Base-by-base conservation (phyloP, 345 rosid species). In the Lagerstroemia speciosa region DNA sequence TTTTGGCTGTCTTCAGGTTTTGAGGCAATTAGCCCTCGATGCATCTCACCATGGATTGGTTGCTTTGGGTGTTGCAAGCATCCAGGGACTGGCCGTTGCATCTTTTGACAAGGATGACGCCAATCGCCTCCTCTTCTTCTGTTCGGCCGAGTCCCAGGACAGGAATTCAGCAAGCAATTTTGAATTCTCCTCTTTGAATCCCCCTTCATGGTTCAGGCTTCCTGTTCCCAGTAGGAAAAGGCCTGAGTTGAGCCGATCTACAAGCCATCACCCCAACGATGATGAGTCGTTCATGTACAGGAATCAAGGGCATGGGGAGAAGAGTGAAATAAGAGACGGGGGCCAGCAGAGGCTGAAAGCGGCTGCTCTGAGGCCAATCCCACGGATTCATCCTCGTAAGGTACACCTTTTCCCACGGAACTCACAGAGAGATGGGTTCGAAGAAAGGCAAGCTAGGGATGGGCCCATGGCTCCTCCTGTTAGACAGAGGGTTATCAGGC, bases 361-460 rank as follows among this genome's bases (percentile, higher is more conserved):
- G 30, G 86, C 86, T 65, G 84, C 86, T 19, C 70, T 83, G 86
- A 80, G 84, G 76, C 86, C 86, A 40, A 73, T 83, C 37, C 86
- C 86, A 37, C 86, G 74, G 52, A 74, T 79, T 32, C 78, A 46
- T 55, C 79, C 68, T 15, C 82, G 75, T 64, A 83, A 78, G 69
- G 74, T 78, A 73, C 75, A 70, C 34, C 79, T 78, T 8, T 76
- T 83, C 52, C 62, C 77, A 74, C 79, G 72, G 58, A 74, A 75
- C 40, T 76, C 76, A 67, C 81, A 75, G 71, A 50, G 73, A 58
- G 84, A 80, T 62, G 74, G 80, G 66, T 57, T 45, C 52, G 84
- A 83, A 17, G 77, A 80, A n/a, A 80, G 78, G 31, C 82, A 67
- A 62, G 73, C 62, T 40, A 75, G 75, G 74, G 73, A 79, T 70